Percentiles rank a stretch among this genome's conserved stretches.
Evolutionary conservation across 352 stramenopile genomes (phyloP).

Genomic region (Globisporangium perplexum): DNA sequence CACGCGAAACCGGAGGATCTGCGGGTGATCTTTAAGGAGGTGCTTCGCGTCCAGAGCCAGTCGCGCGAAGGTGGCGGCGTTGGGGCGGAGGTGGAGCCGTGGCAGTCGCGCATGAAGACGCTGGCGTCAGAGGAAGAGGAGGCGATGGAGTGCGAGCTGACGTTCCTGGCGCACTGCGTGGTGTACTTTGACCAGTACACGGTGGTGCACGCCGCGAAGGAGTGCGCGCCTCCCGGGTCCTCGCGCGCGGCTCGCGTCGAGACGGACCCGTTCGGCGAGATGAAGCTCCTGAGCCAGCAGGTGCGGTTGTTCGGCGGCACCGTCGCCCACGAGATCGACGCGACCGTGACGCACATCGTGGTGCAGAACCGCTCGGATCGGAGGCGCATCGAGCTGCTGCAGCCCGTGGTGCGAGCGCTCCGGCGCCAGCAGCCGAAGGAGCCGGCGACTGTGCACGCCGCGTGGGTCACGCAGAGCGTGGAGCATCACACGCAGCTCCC

Average conservation of each 20-base stretch:
- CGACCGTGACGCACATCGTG: slow-evolving; percentile 61
- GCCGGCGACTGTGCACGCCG: slow-evolving; percentile 44
- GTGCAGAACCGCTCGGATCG: slow-evolving; percentile 20
- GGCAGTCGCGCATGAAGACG: slow-evolving; percentile 37
- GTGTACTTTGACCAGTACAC: slow-evolving; percentile 52
- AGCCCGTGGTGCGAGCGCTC: slow-evolving; percentile 37
- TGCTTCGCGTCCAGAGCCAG: slow-evolving; percentile 9
- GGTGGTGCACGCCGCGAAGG: slow-evolving; percentile 8
- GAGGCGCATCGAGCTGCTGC: slow-evolving; percentile 28
- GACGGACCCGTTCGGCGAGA: slow-evolving; percentile 19
- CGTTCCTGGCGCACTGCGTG: slow-evolving; percentile 71
- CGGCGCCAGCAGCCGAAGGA: slow-evolving; percentile 40
- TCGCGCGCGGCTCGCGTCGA: slow-evolving; percentile 6
- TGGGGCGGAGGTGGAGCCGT: slow-evolving; percentile 18
- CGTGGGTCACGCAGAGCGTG: slow-evolving; percentile 57
- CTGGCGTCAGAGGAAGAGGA: slow-evolving; percentile 57
- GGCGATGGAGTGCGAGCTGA: slow-evolving; percentile 57
- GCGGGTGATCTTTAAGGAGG: slow-evolving; percentile 37
- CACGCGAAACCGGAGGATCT: slow-evolving; percentile 42
- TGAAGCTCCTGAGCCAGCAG: slow-evolving; percentile 57
- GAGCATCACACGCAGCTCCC: slow-evolving; percentile 39
- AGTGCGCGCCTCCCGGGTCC: background rate
- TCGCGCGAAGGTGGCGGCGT: background rate
- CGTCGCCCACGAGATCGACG: slow-evolving; percentile 30
- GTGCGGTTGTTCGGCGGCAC: slow-evolving; percentile 50